Conservation (phyloP, 1,284 basidiomycete species). For the Ceratobasidium sp. region DNA sequence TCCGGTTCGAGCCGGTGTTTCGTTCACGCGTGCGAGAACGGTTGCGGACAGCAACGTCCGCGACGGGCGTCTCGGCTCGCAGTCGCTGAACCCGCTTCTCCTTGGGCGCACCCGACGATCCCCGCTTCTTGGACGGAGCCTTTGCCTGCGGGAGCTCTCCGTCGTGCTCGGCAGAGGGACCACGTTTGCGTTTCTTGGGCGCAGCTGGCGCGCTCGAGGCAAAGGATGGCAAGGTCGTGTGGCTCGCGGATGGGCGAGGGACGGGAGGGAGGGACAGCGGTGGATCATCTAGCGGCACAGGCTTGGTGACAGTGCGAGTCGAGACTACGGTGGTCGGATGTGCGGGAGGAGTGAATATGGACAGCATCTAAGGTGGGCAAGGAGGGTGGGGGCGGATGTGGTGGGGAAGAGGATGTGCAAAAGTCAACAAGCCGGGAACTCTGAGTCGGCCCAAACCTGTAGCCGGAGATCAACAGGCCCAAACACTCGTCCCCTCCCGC, state of each 20-base stretch:
- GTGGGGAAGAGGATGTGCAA: slow-evolving; percentile 1
- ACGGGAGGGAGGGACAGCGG: not conserved
- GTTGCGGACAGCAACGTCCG: slow-evolving; percentile 33
- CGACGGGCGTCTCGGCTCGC: slow-evolving; percentile 32
- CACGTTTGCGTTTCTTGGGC: slow-evolving; percentile 43
- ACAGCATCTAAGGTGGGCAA: slow-evolving; percentile 23
- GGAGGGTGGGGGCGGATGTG: slow-evolving; percentile 11
- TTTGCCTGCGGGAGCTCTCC: not conserved
- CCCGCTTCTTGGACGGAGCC: slow-evolving; percentile 21
- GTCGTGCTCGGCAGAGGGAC: slow-evolving; percentile 1
- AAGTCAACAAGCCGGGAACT: slow-evolving; percentile 21
- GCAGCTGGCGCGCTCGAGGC: not conserved
- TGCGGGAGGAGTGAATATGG: slow-evolving; percentile 23
- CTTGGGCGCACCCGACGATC: slow-evolving; percentile 20
- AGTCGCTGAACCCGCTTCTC: slow-evolving; percentile 39
- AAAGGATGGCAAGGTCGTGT: slow-evolving; percentile 7
- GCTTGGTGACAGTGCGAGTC: slow-evolving; percentile 18
- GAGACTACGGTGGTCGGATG: slow-evolving; percentile 21
- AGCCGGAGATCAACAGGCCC: slow-evolving; percentile 38
- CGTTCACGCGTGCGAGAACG: slow-evolving; percentile 40
- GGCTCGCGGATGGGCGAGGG: slow-evolving; percentile 3
- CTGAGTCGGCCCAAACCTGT: slow-evolving; percentile 35
- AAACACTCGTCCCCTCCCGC: slow-evolving; percentile 12
- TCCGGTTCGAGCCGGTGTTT: slow-evolving; percentile 26
- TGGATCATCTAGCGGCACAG: slow-evolving; percentile 19